Evolutionary conservation across 176 grass and related monocot genomes (phyloP).

Genomic region (Cenchrus purpureus): DNA sequence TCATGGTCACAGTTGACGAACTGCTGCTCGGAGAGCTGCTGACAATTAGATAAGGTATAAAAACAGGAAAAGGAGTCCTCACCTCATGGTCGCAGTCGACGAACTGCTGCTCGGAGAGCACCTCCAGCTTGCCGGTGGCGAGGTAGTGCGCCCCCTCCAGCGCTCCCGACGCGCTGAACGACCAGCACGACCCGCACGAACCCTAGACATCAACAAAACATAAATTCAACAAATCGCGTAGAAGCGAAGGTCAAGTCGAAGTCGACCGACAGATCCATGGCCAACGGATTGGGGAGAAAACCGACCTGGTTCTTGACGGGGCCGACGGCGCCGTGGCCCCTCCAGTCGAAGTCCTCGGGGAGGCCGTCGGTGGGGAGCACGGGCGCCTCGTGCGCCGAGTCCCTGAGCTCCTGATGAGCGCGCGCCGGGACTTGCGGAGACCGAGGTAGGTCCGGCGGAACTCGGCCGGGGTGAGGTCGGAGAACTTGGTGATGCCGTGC

Average conservation of each 20-base stretch:
- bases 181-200: slow-evolving; percentile 94
- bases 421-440: slow-evolving; percentile 49
- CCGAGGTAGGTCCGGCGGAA: slow-evolving; percentile 76
- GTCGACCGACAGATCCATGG: neutral
- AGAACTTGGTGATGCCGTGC: slow-evolving; percentile 90
- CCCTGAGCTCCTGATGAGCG: slow-evolving; percentile 43
- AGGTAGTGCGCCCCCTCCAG: slow-evolving; percentile 90
- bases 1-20: slow-evolving; percentile 87
- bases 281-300: neutral
- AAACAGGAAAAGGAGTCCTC: slow-evolving; percentile 28
- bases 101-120: slow-evolving; percentile 82
- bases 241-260: neutral
- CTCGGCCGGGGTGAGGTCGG: slow-evolving; percentile 87
- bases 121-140: slow-evolving; percentile 72
- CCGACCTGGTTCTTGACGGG: slow-evolving; percentile 87
- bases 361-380: slow-evolving; percentile 77
- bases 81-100: slow-evolving; percentile 94
- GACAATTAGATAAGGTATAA: slow-evolving; percentile 32
- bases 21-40: slow-evolving; percentile 74
- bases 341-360: slow-evolving; percentile 87
- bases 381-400: slow-evolving; percentile 65
- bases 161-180: slow-evolving; percentile 79
- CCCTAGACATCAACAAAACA: slow-evolving; percentile 43
- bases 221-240: neutral
- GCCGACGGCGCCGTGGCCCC: slow-evolving; percentile 77